Evolutionary conservation across 768 basidiomycete genomes (phyloP).

Genomic region (Pleurotus salmoneostramineus): DNA sequence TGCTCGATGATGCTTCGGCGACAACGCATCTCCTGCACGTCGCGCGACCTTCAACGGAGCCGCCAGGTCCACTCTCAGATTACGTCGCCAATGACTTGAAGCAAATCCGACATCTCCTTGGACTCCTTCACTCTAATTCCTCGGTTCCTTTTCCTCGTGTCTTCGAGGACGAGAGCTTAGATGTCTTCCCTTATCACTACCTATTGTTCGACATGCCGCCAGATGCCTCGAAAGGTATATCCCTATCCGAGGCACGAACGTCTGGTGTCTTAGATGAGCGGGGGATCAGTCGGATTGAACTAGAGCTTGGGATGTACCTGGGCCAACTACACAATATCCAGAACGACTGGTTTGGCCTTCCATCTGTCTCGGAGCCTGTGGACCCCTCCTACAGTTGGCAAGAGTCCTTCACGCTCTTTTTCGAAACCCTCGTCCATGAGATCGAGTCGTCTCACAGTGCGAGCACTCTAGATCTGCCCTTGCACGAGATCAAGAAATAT

Average conservation of each 20-base stretch:
- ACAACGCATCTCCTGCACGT: neutral
- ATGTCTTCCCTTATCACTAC: constrained; percentile 44
- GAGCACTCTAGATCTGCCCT: constrained; percentile 26
- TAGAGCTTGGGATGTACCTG: constrained; percentile 58
- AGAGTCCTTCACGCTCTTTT: constrained; percentile 58
- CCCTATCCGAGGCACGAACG: constrained; percentile 34
- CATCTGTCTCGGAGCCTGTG: constrained; percentile 16
- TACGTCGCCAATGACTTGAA: constrained; percentile 35
- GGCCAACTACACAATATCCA: constrained; percentile 66
- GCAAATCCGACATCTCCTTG: constrained; percentile 33
- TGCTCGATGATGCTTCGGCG: neutral
- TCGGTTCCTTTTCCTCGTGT: constrained; percentile 47
- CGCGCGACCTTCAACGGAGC: neutral
- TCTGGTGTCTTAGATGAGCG: constrained; percentile 28
- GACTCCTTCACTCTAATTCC: constrained; percentile 37
- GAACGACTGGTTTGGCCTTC: constrained; percentile 71
- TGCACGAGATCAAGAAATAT: constrained; percentile 39
- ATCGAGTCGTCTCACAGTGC: constrained; percentile 26
- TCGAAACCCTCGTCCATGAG: constrained; percentile 53
- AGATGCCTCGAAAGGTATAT: constrained; percentile 28
- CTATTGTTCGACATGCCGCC: constrained; percentile 44
- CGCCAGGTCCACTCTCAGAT: neutral
- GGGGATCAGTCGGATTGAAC: constrained; percentile 45
- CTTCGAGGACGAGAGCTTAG: constrained; percentile 43
- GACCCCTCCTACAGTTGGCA: constrained; percentile 67